These are phyloP conservation scores for Nadsonia commutata DNA, from an alignment of 1,139 yeast species.

Conservation along the genomic window DNA sequence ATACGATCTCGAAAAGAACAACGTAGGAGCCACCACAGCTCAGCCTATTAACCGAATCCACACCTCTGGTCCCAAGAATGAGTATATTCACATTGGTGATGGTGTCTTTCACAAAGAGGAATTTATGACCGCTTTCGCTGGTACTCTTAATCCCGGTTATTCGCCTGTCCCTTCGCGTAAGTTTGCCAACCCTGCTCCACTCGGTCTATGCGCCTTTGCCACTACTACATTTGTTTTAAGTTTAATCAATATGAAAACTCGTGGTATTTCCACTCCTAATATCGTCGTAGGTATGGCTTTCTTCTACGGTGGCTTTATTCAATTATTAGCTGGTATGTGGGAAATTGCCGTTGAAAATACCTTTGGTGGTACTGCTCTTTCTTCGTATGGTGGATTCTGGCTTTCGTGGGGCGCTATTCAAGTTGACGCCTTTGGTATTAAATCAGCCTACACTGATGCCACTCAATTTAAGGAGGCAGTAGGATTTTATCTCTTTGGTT, in stretches of 20 bases:
- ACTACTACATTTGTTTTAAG: constrained; percentile 72
- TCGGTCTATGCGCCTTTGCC: constrained; percentile 75
- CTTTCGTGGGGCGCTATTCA: constrained; percentile 58
- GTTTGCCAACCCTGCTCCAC: constrained; percentile 81
- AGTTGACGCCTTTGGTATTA: constrained; percentile 61
- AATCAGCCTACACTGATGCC: constrained; percentile 33
- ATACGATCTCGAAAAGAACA: not conserved
- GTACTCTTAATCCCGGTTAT: constrained; percentile 51
- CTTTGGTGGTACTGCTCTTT: constrained; percentile 70
- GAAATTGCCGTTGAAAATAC: constrained; percentile 61
- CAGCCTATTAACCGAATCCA: constrained; percentile 16
- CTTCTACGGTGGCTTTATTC: constrained; percentile 79
- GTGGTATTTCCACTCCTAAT: constrained; percentile 37
- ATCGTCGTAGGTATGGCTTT: constrained; percentile 61
- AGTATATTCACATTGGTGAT: constrained; percentile 57
- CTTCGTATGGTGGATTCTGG: constrained; percentile 45
- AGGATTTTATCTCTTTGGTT: constrained; percentile 62
- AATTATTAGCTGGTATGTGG: constrained; percentile 62
- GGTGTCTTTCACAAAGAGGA: constrained; percentile 52
- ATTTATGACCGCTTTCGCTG: constrained; percentile 54
- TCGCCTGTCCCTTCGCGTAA: constrained; percentile 50
- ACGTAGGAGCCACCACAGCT: no score
- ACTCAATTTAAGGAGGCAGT: constrained; percentile 38
- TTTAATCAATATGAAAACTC: constrained; percentile 47
- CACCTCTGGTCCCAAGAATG: constrained; percentile 31